Base-by-base conservation (phyloP, 129 eudicot genomes). In the Tagetes erecta region DNA sequence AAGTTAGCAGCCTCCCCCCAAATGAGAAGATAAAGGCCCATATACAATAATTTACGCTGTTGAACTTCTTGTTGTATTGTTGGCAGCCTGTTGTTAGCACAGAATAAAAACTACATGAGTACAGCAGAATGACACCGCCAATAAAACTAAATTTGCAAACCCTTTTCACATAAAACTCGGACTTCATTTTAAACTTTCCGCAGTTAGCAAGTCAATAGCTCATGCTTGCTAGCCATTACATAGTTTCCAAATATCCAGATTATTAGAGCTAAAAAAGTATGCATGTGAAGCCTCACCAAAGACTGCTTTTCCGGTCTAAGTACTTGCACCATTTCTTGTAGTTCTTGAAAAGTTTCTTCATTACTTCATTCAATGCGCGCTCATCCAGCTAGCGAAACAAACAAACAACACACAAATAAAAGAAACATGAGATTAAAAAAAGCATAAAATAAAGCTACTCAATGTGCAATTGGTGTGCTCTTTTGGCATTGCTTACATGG, bases 1-100 rank as follows among this genome's bases (percentile, higher is more conserved):
- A 92, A 70, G 71, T 92, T 92, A 63, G 98, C 98, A 82, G 98
- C 96, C 74, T 92, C 98, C 40, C 98, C 98, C 98, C 98, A 92
- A 62, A 92, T 92, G 55, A 92, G 95, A 57, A 92, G 90, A 87
- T 86, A 92, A 12, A 89, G 79, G 0, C 96, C 96, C 90, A 92
- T 89, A 73, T 92, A 92, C 67, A 92, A 80, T 39, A 92, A 59
- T 68, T 92, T 92, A 30, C 96, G 86, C 74, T 92, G 98, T 66
- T 92, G 96, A 80, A 89, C 96, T 81, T 92, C 98, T 82, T 87
- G 96, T 38, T 92, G 92, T 73, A 89, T 87, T 20, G 96, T 87
- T 49, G 98, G 98, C 69, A 92, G 69, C 73, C 97, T 92, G 67
- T 66, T 72, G 75, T 76, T 76, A 20, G 64, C 59, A 78, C 64